Base-by-base conservation (phyloP, 148 eudicot genomes). In the Polygonum maritimum region DNA sequence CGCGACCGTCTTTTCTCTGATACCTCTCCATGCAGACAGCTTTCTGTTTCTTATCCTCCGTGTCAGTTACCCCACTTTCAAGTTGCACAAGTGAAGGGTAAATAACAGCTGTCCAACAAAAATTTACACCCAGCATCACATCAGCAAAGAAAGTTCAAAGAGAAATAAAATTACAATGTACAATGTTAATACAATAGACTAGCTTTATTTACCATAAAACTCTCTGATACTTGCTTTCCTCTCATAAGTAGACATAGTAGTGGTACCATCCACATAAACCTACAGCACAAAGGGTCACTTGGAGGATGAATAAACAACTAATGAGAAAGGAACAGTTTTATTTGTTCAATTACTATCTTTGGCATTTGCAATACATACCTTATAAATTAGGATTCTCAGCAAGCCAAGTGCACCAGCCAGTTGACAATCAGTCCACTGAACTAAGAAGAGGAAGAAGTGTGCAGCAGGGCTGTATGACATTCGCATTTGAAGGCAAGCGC, bases 201-300 rank as follows among this genome's bases (percentile, higher is more conserved):
- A 71, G 49, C 22, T 3, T 69, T 75, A 74, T 82, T 71, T 86
- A 95, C 98, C 92, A 80, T 95, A 95, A 79, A 95, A 95, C 81
- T 95, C 98, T 78, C 94, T 80, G 65, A 95, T 84, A 79, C 93
- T 95, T 75, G 98, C 97, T 85, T 95, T 95, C 52, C 97, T 87
- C 83, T 95, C 98, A 73, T 95, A 92, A 45, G 88, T 87, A 36
- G 97, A 95, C 98, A 95, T 90, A 76, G 97, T 95, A 73, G 98
- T 95, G 83, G 97, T 90, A 77, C 98, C 98, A 87, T 95, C 98
- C 48, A 89, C 96, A 79, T 95, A 92, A 79, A 95, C 98, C 98
- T 94, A 83, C 62, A 79, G 12, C 75, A 78, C 19, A 33, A 36
- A 55, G 38, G 69, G 38, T 63, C 40, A 26, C 18, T 63, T 33